phyloP scores from a whole-genome alignment of 257 asterid genomes.

The Solanum etuberosum region DNA sequence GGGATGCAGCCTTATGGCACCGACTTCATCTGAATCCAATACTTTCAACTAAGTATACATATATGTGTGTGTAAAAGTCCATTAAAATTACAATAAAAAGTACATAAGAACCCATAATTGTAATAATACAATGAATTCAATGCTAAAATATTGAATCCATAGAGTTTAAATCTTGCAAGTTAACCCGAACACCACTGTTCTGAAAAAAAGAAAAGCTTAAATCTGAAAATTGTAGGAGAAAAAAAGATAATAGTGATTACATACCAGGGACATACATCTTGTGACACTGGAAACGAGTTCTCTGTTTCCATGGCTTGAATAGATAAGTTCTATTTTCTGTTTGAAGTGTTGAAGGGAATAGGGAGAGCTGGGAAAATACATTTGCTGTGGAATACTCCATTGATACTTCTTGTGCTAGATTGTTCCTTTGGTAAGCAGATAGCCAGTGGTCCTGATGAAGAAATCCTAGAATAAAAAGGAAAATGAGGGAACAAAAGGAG shows the following conservation, averaged over 20 bases:
- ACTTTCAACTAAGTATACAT: too few relatives aligned
- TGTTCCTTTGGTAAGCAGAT: neutral
- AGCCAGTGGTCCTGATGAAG: neutral
- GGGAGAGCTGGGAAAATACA: slow-evolving; percentile 9
- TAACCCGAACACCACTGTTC: neutral
- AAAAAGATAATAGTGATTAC: neutral
- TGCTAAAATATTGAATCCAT: neutral
- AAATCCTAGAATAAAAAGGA: neutral
- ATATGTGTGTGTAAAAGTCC: neutral
- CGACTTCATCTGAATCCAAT: neutral
- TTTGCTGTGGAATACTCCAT: slow-evolving; percentile 33
- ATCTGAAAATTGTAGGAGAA: neutral
- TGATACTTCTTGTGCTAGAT: neutral
- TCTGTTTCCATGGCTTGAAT: slow-evolving; percentile 19
- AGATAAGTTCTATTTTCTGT: slow-evolving; percentile 13
- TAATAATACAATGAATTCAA: neutral
- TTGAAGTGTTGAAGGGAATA: slow-evolving; percentile 16
- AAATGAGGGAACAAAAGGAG: neutral
- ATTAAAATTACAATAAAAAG: neutral
- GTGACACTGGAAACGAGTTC: slow-evolving; percentile 34
- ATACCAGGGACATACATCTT: slow-evolving; percentile 94
- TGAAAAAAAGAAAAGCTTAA: too few relatives aligned
- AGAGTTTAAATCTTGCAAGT: neutral
- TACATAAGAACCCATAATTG: neutral
- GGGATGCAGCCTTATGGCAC: neutral